Evolutionary conservation across 2,329 filamentous ascomycete genomes (phyloP).

Genomic region (Trichophyton simii): DNA sequence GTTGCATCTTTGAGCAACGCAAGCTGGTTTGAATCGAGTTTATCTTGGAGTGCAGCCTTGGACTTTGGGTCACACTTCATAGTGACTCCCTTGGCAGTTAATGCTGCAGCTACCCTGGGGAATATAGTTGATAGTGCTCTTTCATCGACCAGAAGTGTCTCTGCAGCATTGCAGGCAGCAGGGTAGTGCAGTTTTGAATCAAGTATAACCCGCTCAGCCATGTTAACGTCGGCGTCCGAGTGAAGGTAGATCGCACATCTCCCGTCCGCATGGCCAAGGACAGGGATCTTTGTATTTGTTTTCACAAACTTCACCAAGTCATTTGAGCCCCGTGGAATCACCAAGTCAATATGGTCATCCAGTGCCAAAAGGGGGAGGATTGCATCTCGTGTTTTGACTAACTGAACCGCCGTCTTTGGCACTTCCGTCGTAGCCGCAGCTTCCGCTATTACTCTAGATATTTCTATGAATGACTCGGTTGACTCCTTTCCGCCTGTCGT

Average conservation of each 20-base stretch:
- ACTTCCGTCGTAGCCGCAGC: conserved; percentile 63
- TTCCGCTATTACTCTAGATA: conserved; percentile 69
- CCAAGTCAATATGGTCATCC: conserved; percentile 81
- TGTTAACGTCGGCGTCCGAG: conserved; percentile 56
- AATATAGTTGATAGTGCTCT: conserved; percentile 54
- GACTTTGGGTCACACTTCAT: conserved; percentile 65
- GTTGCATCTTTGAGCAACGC: conserved; percentile 51
- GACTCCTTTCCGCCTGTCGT: conserved; percentile 78
- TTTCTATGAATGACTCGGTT: conserved; percentile 84
- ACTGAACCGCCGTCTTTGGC: conserved; percentile 76
- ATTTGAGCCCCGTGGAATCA: conserved; percentile 84
- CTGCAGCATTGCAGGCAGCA: conserved; percentile 88
- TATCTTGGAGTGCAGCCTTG: conserved; percentile 48
- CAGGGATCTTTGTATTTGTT: conserved; percentile 79
- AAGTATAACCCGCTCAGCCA: conserved; percentile 64
- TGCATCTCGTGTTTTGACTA: conserved; percentile 84
- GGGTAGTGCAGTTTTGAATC: conserved; percentile 93
- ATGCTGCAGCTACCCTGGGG: conserved; percentile 57
- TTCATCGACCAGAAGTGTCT: conserved; percentile 77
- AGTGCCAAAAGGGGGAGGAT: conserved; percentile 78
- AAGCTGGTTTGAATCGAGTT: conserved; percentile 32
- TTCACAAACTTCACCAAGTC: conserved; percentile 86
- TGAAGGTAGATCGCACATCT: conserved; percentile 81
- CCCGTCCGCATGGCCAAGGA: conserved; percentile 90
- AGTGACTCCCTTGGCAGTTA: conserved; percentile 64